phyloP scores from a whole-genome alignment of 345 rosid species.

The Balakata baccata region DNA sequence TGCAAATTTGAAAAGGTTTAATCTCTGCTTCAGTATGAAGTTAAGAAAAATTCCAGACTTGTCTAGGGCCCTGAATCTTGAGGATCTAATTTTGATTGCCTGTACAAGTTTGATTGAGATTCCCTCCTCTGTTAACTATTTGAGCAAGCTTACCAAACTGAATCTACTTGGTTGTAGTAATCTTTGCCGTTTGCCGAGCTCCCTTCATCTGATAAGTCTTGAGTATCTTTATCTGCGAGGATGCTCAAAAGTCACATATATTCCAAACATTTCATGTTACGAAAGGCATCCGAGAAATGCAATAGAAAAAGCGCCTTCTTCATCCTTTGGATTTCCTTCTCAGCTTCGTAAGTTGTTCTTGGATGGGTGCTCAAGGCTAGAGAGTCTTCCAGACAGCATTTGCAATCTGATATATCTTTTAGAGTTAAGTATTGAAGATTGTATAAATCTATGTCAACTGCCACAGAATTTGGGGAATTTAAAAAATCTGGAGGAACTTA shows the following conservation, averaged over 20 bases:
- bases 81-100: neutral
- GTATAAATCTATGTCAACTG: neutral
- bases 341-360: neutral
- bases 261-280: neutral
- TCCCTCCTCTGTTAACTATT: neutral
- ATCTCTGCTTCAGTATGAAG: neutral
- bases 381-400: neutral
- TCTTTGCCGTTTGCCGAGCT: neutral
- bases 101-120: neutral
- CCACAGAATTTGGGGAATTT: neutral
- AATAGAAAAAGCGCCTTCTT: too few species aligned
- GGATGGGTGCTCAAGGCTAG: neutral
- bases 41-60: conserved; percentile 8
- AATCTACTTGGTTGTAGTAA: neutral
- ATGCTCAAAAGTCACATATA: neutral
- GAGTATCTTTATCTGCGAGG: neutral
- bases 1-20: conserved; percentile 5
- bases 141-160: neutral
- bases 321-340: too few species aligned
- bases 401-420: neutral
- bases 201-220: neutral
- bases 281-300: neutral
- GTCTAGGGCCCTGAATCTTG: neutral
- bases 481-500: neutral
- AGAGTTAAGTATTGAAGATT: neutral